Percentiles rank a stretch among this genome's conserved stretches.
Evolutionary conservation across 2,329 filamentous ascomycete genomes (phyloP).

Genomic region (Rhexocercosporidium sp.): DNA sequence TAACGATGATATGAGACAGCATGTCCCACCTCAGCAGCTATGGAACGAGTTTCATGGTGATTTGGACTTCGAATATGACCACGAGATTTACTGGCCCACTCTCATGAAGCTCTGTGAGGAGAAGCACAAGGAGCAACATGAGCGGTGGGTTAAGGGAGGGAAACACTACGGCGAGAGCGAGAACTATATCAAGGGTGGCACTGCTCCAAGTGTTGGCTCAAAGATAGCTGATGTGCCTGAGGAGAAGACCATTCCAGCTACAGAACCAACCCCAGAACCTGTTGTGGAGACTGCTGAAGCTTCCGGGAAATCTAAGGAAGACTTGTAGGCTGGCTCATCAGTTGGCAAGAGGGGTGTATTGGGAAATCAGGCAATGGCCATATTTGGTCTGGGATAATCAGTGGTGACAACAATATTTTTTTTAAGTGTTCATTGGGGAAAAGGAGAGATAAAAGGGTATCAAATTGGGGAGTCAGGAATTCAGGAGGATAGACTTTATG

Average conservation of each 20-base stretch:
- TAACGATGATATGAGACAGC: conserved; percentile 86
- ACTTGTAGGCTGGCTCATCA: background rate
- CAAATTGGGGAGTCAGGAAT: background rate
- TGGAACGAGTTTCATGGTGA: conserved; percentile 78
- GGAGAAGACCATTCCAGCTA: background rate
- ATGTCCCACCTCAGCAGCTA: conserved; percentile 82
- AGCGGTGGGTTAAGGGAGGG: conserved; percentile 81
- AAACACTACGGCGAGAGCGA: conserved; percentile 86
- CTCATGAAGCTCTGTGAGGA: conserved; percentile 73
- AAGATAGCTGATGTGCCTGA: background rate
- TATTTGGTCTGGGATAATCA: background rate
- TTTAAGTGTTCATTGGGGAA: no score
- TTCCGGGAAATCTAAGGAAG: background rate
- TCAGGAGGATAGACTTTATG: background rate
- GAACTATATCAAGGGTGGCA: conserved; percentile 77
- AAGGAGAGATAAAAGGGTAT: background rate
- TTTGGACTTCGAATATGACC: conserved; percentile 90
- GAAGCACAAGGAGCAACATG: conserved; percentile 64
- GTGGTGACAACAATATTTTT: background rate
- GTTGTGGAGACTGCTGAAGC: background rate
- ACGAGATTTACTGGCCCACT: conserved; percentile 86
- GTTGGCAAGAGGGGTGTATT: background rate
- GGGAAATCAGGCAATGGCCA: background rate
- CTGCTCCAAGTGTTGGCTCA: conserved; percentile 34
- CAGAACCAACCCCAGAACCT: background rate